Evolutionary conservation across 352 stramenopile genomes (phyloP).

Genomic region (Phytophthora tentaculata): DNA sequence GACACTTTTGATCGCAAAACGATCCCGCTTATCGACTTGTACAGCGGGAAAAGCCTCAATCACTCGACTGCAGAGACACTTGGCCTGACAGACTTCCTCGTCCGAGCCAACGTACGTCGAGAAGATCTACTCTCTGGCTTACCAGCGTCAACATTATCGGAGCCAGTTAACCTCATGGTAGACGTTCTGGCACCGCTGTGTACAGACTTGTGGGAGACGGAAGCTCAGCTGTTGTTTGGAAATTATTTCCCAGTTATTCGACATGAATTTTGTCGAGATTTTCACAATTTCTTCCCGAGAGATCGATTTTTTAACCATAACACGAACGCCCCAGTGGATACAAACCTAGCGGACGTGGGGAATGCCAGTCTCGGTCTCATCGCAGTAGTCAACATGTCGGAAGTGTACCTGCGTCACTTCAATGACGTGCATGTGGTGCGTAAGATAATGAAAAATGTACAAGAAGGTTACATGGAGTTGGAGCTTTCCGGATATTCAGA

Average conservation of each 20-base stretch:
- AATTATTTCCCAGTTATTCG: slow-evolving; percentile 33
- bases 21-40: slow-evolving; percentile 21
- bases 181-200: slow-evolving; percentile 40
- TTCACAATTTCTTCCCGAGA: slow-evolving; percentile 24
- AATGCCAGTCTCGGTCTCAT: slow-evolving; percentile 30
- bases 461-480: slow-evolving; percentile 37
- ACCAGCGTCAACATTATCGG: slow-evolving; percentile 7
- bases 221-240: slow-evolving; percentile 27
- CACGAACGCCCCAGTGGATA: slow-evolving; percentile 9
- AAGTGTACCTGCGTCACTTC: slow-evolving; percentile 40
- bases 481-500: slow-evolving; percentile 31
- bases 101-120: slow-evolving; percentile 26
- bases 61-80: slow-evolving; percentile 11
- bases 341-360: slow-evolving; percentile 33
- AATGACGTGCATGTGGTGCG: slow-evolving; percentile 36
- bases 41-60: slow-evolving; percentile 13
- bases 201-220: slow-evolving; percentile 19
- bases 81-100: slow-evolving; percentile 22
- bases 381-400: slow-evolving; percentile 33
- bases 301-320: slow-evolving; percentile 34
- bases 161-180: slow-evolving; percentile 41
- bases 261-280: slow-evolving; percentile 36
- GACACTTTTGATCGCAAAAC: slow-evolving; percentile 21
- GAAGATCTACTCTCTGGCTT: slow-evolving; percentile 12
- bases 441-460: slow-evolving; percentile 49